Conservation (phyloP, 208 protist species). For the Acanthamoeba royreba region DNA sequence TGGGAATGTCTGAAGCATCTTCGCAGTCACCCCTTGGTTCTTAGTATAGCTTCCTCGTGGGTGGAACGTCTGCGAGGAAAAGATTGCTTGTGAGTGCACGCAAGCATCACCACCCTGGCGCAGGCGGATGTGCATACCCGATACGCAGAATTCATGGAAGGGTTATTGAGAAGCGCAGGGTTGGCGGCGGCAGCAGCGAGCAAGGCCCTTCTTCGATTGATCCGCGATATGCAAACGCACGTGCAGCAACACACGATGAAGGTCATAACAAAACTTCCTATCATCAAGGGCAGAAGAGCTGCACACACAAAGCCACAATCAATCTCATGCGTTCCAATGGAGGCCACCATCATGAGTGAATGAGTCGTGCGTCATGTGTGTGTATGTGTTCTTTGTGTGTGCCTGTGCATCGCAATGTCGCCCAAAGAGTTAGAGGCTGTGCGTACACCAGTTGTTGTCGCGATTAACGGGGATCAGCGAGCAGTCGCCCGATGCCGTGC, state of each 20-base stretch:
- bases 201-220: not conserved
- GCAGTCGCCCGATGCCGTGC: not conserved
- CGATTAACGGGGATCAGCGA: not conserved
- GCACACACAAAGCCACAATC: not conserved
- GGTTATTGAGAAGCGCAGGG: not conserved
- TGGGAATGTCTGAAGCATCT: not conserved
- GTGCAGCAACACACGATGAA: conserved; percentile 17
- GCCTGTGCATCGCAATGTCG: too few species aligned
- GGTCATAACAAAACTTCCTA: not conserved
- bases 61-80: conserved; percentile 2
- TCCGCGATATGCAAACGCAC: conserved; percentile 16
- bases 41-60: not conserved
- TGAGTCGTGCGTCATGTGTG: too few species aligned
- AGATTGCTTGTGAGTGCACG: not conserved
- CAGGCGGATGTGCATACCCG: too few species aligned
- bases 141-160: not conserved
- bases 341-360: too few species aligned
- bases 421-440: too few species aligned
- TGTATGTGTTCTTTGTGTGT: too few species aligned
- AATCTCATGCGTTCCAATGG: too few species aligned
- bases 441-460: not conserved
- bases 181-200: not conserved
- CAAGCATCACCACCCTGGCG: not conserved
- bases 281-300: conserved; percentile 36
- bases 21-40: not conserved